Conservation (phyloP, 345 rosid species). For the Rubroshorea leprosula region DNA sequence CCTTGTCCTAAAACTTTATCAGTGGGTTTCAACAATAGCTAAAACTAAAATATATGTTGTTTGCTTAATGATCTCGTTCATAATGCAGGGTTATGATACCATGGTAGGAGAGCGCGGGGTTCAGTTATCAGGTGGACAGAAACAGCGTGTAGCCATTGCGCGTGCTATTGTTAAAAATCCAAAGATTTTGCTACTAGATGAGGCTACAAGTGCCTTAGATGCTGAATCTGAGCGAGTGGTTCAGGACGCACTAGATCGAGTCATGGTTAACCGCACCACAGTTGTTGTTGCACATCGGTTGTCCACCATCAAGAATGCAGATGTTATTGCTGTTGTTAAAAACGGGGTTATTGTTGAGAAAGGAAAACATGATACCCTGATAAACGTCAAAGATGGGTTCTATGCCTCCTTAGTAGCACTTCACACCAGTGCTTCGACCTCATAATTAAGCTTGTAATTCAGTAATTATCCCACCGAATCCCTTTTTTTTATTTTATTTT, state of each 20-base stretch:
- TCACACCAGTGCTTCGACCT: conserved; percentile 8
- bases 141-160: conserved; percentile 32
- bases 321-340: conserved; percentile 23
- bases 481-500: no score
- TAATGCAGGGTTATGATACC: conserved; percentile 28
- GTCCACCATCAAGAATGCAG: conserved; percentile 31
- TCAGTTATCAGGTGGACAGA: conserved; percentile 31
- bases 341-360: conserved; percentile 27
- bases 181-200: conserved; percentile 24
- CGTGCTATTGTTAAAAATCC: conserved; percentile 28
- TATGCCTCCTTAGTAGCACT: conserved; percentile 28
- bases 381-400: conserved; percentile 19
- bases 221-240: conserved; percentile 28
- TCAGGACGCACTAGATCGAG: conserved; percentile 26
- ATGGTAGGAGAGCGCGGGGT: conserved; percentile 30
- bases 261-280: conserved; percentile 26
- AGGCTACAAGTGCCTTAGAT: conserved; percentile 31
- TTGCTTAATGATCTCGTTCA: no score
- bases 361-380: conserved; percentile 26
- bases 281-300: conserved; percentile 25
- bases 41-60: not conserved
- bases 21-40: not conserved
- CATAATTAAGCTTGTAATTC: no score
- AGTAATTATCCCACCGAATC: no score
- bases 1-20: not conserved